Conservation (phyloP, 768 basidiomycete genomes). For the Tephrocybe rancida region DNA sequence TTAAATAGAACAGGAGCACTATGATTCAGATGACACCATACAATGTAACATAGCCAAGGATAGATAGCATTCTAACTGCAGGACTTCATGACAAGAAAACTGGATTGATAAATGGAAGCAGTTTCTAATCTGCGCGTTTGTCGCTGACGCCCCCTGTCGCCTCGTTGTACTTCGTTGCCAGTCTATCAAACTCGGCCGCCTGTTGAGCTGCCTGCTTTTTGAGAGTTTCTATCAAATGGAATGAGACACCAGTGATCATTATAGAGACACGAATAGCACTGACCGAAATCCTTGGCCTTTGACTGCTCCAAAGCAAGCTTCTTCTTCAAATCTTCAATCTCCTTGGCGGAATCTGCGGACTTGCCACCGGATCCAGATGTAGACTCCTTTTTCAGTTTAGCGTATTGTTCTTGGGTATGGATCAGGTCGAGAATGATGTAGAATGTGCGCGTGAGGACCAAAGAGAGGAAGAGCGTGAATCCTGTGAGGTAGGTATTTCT, state of each 20-base stretch:
- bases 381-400: slow-evolving; percentile 71
- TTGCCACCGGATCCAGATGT: slow-evolving; percentile 20
- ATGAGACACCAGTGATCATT: neutral
- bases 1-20: neutral
- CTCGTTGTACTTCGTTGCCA: slow-evolving; percentile 77
- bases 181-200: slow-evolving; percentile 77
- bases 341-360: slow-evolving; percentile 47
- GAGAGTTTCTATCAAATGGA: slow-evolving; percentile 73
- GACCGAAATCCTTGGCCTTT: slow-evolving; percentile 70
- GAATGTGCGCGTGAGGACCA: slow-evolving; percentile 92
- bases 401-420: slow-evolving; percentile 86
- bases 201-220: slow-evolving; percentile 85
- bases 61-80: neutral
- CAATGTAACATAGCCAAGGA: neutral
- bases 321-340: slow-evolving; percentile 70
- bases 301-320: slow-evolving; percentile 59
- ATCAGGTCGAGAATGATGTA: slow-evolving; percentile 91
- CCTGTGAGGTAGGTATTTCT: slow-evolving; percentile 93
- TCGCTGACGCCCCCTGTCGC: slow-evolving; percentile 55
- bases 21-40: neutral
- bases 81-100: neutral
- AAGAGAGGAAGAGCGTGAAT: slow-evolving; percentile 93
- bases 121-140: slow-evolving; percentile 67
- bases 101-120: neutral
- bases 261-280: neutral